Conservation (phyloP, 1,284 basidiomycete genomes). For the Apiotrichum akiyoshidainum region DNA sequence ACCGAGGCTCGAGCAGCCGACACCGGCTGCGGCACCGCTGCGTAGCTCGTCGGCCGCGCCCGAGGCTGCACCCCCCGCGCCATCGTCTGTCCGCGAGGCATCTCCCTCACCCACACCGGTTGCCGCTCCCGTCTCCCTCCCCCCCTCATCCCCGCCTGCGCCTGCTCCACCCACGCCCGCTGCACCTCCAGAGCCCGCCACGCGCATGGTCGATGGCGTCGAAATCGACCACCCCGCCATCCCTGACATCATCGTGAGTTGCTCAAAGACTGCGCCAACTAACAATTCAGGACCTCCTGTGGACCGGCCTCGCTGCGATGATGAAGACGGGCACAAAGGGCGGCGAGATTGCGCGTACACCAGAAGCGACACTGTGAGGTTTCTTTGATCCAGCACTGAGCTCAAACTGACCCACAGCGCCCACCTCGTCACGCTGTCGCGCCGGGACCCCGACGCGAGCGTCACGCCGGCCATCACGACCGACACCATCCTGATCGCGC, state of each 20-base stretch:
- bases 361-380: conserved; percentile 32
- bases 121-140: background rate
- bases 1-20: background rate
- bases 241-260: conserved; percentile 34
- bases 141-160: background rate
- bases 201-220: conserved; percentile 21
- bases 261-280: background rate
- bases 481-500: conserved; percentile 38
- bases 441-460: conserved; percentile 24
- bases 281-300: conserved; percentile 36
- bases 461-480: conserved; percentile 28
- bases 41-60: too few relatives aligned
- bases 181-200: background rate
- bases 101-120: background rate
- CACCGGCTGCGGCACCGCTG: background rate
- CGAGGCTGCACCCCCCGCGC: background rate
- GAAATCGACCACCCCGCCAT: conserved; percentile 23
- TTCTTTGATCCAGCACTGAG: conserved; percentile 3
- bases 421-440: conserved; percentile 33
- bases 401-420: conserved; percentile 22
- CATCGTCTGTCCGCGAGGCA: background rate
- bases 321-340: conserved; percentile 26
- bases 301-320: conserved; percentile 31
- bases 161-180: background rate
- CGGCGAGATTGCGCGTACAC: conserved; percentile 8